phyloP scores from a whole-genome alignment of 2,329 filamentous ascomycete genomes.

The Aspergillus fijiensis region DNA sequence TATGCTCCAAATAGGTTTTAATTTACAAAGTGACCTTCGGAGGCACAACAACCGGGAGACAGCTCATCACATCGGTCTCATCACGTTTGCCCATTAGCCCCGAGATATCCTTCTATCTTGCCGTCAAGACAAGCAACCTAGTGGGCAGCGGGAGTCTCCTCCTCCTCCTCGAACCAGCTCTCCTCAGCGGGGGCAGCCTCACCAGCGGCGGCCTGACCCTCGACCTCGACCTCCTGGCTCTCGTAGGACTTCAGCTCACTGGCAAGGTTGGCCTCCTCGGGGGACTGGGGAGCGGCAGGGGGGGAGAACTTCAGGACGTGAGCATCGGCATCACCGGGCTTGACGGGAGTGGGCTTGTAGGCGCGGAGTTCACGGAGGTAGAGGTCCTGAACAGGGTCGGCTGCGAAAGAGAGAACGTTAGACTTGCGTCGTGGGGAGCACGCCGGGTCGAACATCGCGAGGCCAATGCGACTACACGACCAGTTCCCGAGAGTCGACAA shows the following conservation, averaged over 20 bases:
- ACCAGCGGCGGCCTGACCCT: conserved; percentile 71
- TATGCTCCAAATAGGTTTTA: conserved; percentile 29
- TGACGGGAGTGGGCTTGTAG: conserved; percentile 84
- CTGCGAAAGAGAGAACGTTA: conserved; percentile 50
- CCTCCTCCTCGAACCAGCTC: conserved; percentile 81
- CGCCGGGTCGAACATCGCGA: background rate
- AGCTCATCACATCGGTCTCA: conserved; percentile 24
- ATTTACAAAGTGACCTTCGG: conserved; percentile 28
- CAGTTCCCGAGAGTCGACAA: conserved; percentile 24
- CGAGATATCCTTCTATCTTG: conserved; percentile 29
- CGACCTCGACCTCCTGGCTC: conserved; percentile 87
- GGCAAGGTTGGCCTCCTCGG: conserved; percentile 91
- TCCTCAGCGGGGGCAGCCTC: conserved; percentile 62
- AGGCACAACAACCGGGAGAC: conserved; percentile 18
- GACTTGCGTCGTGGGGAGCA: background rate
- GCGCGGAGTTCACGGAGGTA: conserved; percentile 94
- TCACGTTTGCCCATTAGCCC: conserved; percentile 26
- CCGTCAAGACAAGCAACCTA: conserved; percentile 32
- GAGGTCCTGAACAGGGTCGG: conserved; percentile 95
- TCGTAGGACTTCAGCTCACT: conserved; percentile 93
- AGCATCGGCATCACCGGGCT: conserved; percentile 82
- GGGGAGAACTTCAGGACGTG: conserved; percentile 84
- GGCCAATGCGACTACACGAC: background rate
- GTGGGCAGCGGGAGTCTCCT: conserved; percentile 49
- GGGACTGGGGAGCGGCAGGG: conserved; percentile 79